Conservation (phyloP, 2,329 filamentous ascomycete genomes). For the Claviceps quebecensis region DNA sequence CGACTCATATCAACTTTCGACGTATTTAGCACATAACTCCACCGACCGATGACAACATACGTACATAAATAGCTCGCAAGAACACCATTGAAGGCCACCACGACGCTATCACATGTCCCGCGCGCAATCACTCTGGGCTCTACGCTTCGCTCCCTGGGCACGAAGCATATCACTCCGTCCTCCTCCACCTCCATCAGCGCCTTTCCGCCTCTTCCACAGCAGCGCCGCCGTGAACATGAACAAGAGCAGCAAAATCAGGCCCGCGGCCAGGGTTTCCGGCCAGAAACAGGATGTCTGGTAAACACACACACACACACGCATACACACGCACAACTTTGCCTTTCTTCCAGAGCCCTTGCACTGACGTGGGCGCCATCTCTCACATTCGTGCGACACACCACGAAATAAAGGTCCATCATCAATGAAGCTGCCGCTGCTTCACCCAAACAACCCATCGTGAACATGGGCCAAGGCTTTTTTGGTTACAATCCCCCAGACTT, state of each 20-base stretch:
- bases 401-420: constrained; percentile 41
- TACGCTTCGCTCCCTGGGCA: background rate
- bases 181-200: background rate
- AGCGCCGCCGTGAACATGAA: constrained; percentile 21
- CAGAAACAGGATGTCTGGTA: constrained; percentile 40
- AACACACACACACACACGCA: constrained; percentile 8
- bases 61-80: background rate
- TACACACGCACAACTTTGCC: no score
- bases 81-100: background rate
- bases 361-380: background rate
- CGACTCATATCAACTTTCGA: no score
- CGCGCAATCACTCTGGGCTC: background rate
- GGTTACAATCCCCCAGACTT: constrained; percentile 91
- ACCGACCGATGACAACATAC: no score
- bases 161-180: no score
- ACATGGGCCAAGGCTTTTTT: constrained; percentile 58
- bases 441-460: constrained; percentile 49
- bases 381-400: no score
- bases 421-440: constrained; percentile 51
- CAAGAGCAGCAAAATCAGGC: constrained; percentile 32
- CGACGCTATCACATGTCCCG: background rate
- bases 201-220: constrained; percentile 6
- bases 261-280: constrained; percentile 34
- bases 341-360: background rate
- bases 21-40: no score